Evolutionary conservation across 495 filamentous ascomycete species (phyloP), one percentile per base, ranked within the genome.

Genomic region (Aspergillus incahuasiensis): DNA sequence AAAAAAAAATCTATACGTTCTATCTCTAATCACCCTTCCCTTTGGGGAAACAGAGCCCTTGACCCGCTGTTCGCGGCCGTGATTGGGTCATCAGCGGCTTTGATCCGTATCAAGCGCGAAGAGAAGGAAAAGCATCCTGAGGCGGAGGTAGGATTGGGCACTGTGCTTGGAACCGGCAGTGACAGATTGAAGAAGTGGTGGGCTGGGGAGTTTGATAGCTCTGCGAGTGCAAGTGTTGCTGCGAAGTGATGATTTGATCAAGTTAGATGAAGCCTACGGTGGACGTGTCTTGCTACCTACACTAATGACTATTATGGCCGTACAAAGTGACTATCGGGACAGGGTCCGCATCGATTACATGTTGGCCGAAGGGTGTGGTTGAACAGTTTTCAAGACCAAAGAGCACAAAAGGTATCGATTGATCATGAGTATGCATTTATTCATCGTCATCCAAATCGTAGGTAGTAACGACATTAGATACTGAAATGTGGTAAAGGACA

Each of bases 51-150:
- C 40, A 92, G 90, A 68, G 63, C 82, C 46, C 83, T 81, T 19
- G 94, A 98, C 65, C 94, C 92, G 18, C 63, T 96, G 58, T 98
- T 97, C 66, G 94, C 91, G 39, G 57, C 95, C 39, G 69, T 81
- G 48, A 92, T 97, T 64, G 94, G 86, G 78, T 11, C 81, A 76
- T 45, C 86, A 73, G 56, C 88, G 73, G 50, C 81, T 68, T 42
- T 76, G 59, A 52, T 78, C 42, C 69, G 71, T 58, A 68, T 98
- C 67, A 88, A 85, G 60, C 87, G 91, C 21, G 94, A 97, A 64
- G 88, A 94, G 65, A 83, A 79, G 57, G 88, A 89, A 56, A 74
- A 77, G 57, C 55, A 63, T 24, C 66, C 68, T 12, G 72, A 73
- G 42, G 57, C 59, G 19, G 61, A 74, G 41, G 71, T 72, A 21